Percentiles rank a stretch among this genome's conserved stretches.
These are phyloP conservation scores for Arabidopsis hybrid DNA, from an alignment of 441 rosid genomes.

Conservation along the genomic window DNA sequence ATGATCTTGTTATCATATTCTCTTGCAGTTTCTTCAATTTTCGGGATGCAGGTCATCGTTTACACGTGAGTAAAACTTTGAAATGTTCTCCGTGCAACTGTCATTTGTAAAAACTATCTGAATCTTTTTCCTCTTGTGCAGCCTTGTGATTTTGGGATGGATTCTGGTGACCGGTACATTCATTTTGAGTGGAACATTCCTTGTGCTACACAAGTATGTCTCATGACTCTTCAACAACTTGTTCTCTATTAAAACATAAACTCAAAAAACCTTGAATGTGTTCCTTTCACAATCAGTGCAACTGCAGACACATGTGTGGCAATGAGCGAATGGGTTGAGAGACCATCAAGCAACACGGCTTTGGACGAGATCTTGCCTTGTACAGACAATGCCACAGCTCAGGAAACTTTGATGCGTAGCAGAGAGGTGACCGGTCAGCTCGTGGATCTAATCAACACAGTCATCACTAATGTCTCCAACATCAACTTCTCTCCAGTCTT, in stretches of 20 bases:
- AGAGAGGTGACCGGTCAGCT: conserved; percentile 80
- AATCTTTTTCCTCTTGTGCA: conserved; percentile 48
- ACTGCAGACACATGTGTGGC: conserved; percentile 89
- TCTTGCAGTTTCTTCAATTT: conserved; percentile 72
- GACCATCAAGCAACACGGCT: conserved; percentile 83
- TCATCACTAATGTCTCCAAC: conserved; percentile 86
- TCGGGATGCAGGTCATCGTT: conserved; percentile 80
- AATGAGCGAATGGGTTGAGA: conserved; percentile 86
- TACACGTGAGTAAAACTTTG: conserved; percentile 68
- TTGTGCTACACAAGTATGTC: conserved; percentile 85
- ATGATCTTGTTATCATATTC: conserved; percentile 19
- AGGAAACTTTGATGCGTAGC: conserved; percentile 66
- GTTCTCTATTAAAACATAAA: background rate
- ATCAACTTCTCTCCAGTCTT: conserved; percentile 86
- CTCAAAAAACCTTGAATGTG: background rate
- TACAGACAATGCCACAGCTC: conserved; percentile 82
- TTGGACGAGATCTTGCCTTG: conserved; percentile 89
- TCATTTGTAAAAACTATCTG: conserved; percentile 11
- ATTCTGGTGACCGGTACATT: conserved; percentile 85
- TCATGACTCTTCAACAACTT: conserved; percentile 4
- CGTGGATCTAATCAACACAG: conserved; percentile 77
- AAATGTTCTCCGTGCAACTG: background rate
- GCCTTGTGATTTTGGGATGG: conserved; percentile 93
- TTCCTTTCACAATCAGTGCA: conserved; percentile 54
- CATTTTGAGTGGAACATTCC: conserved; percentile 84